These are phyloP conservation scores for Pleurotus cornucopiae DNA, from an alignment of 768 basidiomycete genomes.

Conservation along the genomic window DNA sequence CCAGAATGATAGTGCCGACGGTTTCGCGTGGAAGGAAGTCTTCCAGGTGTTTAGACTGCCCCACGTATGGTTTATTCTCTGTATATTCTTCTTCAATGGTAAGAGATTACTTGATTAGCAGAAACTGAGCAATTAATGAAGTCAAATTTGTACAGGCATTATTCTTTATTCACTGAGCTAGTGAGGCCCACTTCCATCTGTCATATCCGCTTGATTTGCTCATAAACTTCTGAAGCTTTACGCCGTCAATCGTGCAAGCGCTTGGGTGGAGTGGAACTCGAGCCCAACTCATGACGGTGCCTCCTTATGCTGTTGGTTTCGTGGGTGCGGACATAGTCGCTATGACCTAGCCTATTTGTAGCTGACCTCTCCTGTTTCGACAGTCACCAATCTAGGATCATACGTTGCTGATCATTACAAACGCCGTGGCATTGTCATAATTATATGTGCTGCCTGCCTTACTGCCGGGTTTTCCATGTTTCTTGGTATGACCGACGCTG, in stretches of 20 bases:
- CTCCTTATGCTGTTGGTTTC: conserved; percentile 30
- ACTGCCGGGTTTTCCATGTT: conserved; percentile 34
- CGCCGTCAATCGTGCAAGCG: conserved; percentile 50
- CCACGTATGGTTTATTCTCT: conserved; percentile 30
- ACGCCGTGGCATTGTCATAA: conserved; percentile 28
- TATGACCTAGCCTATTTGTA: not conserved
- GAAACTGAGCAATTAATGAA: not conserved
- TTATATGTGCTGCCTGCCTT: conserved; percentile 25
- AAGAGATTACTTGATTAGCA: not conserved
- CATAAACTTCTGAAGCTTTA: conserved; percentile 32
- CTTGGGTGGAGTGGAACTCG: conserved; percentile 37
- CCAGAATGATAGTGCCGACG: conserved; percentile 19
- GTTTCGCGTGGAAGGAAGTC: conserved; percentile 37
- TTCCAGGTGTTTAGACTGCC: conserved; percentile 24
- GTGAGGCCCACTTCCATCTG: conserved; percentile 1
- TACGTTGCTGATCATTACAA: conserved; percentile 31
- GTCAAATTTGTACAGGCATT: conserved; percentile 9
- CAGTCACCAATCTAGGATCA: conserved; percentile 33
- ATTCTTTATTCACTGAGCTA: conserved; percentile 17
- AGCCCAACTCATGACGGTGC: conserved; percentile 44
- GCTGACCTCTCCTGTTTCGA: not conserved
- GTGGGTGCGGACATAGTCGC: conserved; percentile 19
- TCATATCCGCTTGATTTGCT: not conserved
- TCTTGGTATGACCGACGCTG: conserved; percentile 22
- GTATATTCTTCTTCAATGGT: conserved; percentile 31